Conservation (phyloP, 805 yeast species). For the Suhomyces prunicola region DNA sequence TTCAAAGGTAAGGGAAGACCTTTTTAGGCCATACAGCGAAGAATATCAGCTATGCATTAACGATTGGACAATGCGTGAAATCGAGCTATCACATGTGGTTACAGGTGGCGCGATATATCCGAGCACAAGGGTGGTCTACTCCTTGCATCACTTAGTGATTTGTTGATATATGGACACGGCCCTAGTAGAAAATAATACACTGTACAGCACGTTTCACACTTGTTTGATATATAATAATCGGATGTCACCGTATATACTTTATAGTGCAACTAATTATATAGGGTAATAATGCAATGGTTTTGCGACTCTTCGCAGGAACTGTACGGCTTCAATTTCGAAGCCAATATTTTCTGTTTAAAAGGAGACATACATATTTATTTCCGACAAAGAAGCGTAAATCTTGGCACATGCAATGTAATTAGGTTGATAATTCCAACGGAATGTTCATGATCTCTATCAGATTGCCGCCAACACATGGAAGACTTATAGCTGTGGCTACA, state of each 20-base stretch:
- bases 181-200: neutral
- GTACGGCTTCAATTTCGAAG: neutral
- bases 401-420: neutral
- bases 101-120: neutral
- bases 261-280: too few species aligned
- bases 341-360: neutral
- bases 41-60: too few species aligned
- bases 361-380: neutral
- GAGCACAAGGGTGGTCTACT: neutral
- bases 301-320: neutral
- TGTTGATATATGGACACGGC: neutral
- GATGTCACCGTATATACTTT: neutral
- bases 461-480: neutral
- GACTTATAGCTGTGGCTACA: too few species aligned
- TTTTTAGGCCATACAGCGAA: neutral
- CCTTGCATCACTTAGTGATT: neutral
- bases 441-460: neutral
- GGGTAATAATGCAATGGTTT: neutral
- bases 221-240: neutral
- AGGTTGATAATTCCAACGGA: neutral
- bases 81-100: neutral
- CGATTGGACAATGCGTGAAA: neutral
- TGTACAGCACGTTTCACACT: neutral
- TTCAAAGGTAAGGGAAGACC: constrained; percentile 4
- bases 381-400: neutral